Base-by-base conservation (phyloP, 441 rosid species). In the Pelargonium exstipulatum region DNA sequence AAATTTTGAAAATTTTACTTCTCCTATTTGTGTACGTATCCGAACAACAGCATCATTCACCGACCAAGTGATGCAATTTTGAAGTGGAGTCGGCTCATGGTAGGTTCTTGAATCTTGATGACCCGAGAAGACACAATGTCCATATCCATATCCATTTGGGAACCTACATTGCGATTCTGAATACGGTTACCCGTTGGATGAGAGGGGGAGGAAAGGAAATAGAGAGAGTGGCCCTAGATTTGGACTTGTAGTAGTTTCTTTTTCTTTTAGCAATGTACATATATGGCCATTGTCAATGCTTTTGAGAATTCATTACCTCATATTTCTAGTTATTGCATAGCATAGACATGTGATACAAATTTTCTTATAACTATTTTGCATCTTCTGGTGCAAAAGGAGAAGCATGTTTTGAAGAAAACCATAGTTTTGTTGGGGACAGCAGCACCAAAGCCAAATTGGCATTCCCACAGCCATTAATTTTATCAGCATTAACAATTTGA, bases 41-140 rank as follows among this genome's bases (percentile, higher is more conserved):
- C 0, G 9, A 37, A 7, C 42, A 37, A 20, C 45, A 55, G 70
- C 76, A 69, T 69, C 76, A 42, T 5, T 46, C 18, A 18, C 7
- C 45, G 58, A 29, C 49, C 9, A 17, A 65, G 9, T 40, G 67
- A 58, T 63, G 53, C 72, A 71, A 64, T 71, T 71, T 67, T 78
- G 70, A 70, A 35, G 64, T 40, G 14, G 67, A 63, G 63, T 7
- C 46, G 55, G 3, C 13, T 49, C 55, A 20, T 48, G 58, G 63
- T 5, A 12, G 37, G 42, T 37, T 37, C 42, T 69, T 48, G 60
- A 70, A 76, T 49, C 7, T 66, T 0, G 14, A 13, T 24, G 24
- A 14, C 49, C 51, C 5, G 0, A 53, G 1, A 60, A 12, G 62
- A 32, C 22, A 32, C 55, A 48, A 48, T 10, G 55, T 14, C 55